Evolutionary conservation across 75 land plant genomes (phyloP).

Genomic region (Sequoiadendron giganteum): DNA sequence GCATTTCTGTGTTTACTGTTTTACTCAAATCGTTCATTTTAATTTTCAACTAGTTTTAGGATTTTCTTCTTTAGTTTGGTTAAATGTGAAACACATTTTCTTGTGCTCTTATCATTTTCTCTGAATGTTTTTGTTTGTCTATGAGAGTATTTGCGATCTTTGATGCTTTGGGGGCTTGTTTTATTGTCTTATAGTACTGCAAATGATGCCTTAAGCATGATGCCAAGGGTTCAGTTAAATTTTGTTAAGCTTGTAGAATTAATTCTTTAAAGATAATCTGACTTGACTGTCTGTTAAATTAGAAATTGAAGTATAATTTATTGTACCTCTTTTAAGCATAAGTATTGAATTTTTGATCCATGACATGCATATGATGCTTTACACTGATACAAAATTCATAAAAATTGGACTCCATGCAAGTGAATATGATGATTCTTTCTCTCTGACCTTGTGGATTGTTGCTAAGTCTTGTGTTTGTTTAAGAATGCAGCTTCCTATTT

Average conservation of each 20-base stretch:
- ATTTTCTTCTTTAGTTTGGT: neutral
- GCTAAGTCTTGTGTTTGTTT: too few species aligned
- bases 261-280: too few species aligned
- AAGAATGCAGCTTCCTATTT: too few species aligned
- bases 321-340: too few species aligned
- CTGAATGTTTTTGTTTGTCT: neutral
- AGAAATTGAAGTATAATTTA: neutral
- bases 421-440: too few species aligned
- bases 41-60: neutral
- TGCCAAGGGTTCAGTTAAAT: neutral
- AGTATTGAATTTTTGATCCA: too few species aligned
- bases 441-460: too few species aligned
- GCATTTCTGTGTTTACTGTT: neutral
- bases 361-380: too few species aligned
- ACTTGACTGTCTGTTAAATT: neutral
- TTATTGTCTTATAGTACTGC: neutral
- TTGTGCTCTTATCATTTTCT: neutral
- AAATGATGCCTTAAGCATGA: neutral
- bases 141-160: neutral
- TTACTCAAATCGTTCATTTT: neutral
- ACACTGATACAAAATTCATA: too few species aligned
- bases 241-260: neutral
- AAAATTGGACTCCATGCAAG: too few species aligned
- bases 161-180: neutral
- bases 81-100: neutral